Evolutionary conservation across 176 grass and related monocot genomes (phyloP).

Genomic region (Hordeum marinum): DNA sequence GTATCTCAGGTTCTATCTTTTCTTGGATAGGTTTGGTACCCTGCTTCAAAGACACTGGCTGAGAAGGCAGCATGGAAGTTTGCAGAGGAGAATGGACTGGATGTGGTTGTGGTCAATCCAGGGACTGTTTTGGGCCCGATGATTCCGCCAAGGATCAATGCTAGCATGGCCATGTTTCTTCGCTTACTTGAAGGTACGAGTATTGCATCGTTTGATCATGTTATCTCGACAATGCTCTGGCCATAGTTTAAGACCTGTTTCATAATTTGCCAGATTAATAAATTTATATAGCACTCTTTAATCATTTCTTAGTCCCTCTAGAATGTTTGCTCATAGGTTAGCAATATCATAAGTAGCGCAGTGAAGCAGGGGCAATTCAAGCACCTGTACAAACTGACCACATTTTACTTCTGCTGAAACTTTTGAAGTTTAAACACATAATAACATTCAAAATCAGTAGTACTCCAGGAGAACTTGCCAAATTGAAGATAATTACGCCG

Average conservation of each 20-base stretch:
- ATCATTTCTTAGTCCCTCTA: neutral
- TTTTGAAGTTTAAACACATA: neutral
- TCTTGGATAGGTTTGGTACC: slow-evolving; percentile 75
- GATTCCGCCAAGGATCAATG: slow-evolving; percentile 64
- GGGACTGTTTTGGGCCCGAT: slow-evolving; percentile 71
- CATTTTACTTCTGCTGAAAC: neutral
- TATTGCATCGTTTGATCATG: neutral
- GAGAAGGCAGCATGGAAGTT: slow-evolving; percentile 94
- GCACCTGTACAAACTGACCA: neutral
- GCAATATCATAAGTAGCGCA: neutral
- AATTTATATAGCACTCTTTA: neutral
- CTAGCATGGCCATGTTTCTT: slow-evolving; percentile 70
- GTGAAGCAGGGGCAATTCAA: neutral
- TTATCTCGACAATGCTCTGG: too few species aligned
- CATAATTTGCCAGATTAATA: neutral
- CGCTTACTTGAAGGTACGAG: slow-evolving; percentile 49
- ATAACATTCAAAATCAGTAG: too few species aligned
- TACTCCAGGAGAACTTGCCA: neutral
- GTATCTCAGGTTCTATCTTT: neutral
- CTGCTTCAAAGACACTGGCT: slow-evolving; percentile 74
- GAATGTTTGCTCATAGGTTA: neutral
- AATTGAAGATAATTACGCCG: neutral
- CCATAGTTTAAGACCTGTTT: neutral
- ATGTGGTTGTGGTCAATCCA: slow-evolving; percentile 78
- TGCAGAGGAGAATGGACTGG: slow-evolving; percentile 70